Percentiles rank a stretch among this genome's conserved stretches.
phyloP scores from a whole-genome alignment of 2,329 filamentous ascomycete species.

The Xylariaceae sp. region DNA sequence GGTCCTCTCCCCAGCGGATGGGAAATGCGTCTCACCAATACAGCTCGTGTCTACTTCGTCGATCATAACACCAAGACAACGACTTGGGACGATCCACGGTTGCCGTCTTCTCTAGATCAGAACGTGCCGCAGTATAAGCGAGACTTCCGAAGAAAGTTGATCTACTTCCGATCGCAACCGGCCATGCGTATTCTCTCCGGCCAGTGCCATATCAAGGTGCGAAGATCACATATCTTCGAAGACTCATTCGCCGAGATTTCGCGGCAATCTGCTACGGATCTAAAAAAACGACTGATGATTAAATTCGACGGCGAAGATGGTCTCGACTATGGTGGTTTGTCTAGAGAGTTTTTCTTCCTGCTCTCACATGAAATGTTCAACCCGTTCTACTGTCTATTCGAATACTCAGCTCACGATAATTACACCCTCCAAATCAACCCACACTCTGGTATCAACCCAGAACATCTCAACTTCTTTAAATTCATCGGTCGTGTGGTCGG shows the following conservation, averaged over 20 bases:
- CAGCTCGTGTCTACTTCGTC: slow-evolving; percentile 95
- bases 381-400: slow-evolving; percentile 98
- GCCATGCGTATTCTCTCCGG: slow-evolving; percentile 92
- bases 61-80: slow-evolving; percentile 99
- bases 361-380: slow-evolving; percentile 99
- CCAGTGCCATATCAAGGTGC: slow-evolving; percentile 96
- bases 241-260: slow-evolving; percentile 99
- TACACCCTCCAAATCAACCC: slow-evolving; percentile 99
- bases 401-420: slow-evolving; percentile 99
- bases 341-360: slow-evolving; percentile 98
- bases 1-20: slow-evolving; percentile 93
- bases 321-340: slow-evolving; percentile 94
- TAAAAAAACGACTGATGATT: slow-evolving; percentile 99
- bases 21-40: slow-evolving; percentile 99
- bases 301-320: slow-evolving; percentile 99
- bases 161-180: slow-evolving; percentile 98
- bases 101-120: slow-evolving; percentile 94
- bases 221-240: slow-evolving; percentile 95
- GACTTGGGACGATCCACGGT: slow-evolving; percentile 94
- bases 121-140: slow-evolving; percentile 99
- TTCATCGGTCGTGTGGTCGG: slow-evolving; percentile 98
- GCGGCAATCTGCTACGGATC: slow-evolving; percentile 85
- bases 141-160: slow-evolving; percentile 95
- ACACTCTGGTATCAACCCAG: slow-evolving; percentile 97
- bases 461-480: slow-evolving; percentile 99